A percentile compares a stretch with the other conserved stretches of the same genome.
Conservation (phyloP, 306 rosid species). For the Mimosa pudica region DNA sequence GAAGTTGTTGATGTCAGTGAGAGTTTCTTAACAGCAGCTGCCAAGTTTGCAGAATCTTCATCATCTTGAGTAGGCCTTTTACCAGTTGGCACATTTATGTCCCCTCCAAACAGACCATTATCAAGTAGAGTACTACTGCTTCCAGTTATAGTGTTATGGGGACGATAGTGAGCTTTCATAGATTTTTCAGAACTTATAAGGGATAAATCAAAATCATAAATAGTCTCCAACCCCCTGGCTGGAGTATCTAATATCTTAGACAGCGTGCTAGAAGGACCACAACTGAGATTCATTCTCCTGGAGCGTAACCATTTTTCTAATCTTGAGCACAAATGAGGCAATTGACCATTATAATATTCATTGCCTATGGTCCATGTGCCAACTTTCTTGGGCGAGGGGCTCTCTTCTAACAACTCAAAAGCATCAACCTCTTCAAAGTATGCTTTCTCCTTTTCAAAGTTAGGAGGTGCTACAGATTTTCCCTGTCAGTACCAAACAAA, state of each 20-base stretch:
- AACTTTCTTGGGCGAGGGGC: slow-evolving; percentile 87
- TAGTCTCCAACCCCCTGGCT: slow-evolving; percentile 36
- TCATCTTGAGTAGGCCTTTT: slow-evolving; percentile 31
- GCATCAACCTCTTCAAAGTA: slow-evolving; percentile 93
- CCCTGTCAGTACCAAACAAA: slow-evolving; percentile 46
- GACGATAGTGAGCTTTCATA: slow-evolving; percentile 33
- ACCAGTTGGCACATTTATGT: slow-evolving; percentile 29
- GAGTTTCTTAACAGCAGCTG: slow-evolving; percentile 65
- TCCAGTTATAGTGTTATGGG: not conserved
- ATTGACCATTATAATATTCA: slow-evolving; percentile 40
- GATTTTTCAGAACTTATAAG: slow-evolving; percentile 45
- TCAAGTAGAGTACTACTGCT: not conserved
- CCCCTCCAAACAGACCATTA: slow-evolving; percentile 33
- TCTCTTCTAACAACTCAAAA: slow-evolving; percentile 86
- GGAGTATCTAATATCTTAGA: slow-evolving; percentile 83
- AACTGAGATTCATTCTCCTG: slow-evolving; percentile 54
- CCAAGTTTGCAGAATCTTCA: slow-evolving; percentile 49
- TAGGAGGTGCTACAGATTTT: slow-evolving; percentile 51
- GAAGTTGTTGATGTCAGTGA: slow-evolving; percentile 66
- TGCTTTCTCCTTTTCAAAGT: slow-evolving; percentile 66
- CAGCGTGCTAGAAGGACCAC: slow-evolving; percentile 67
- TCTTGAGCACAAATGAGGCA: slow-evolving; percentile 70
- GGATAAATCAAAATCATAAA: slow-evolving; percentile 37
- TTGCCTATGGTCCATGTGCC: slow-evolving; percentile 61
- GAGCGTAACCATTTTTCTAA: slow-evolving; percentile 70